Percentiles rank a stretch among this genome's conserved stretches.
Evolutionary conservation across 108 stramenopile species (phyloP).

Genomic region (Parmales sp.): DNA sequence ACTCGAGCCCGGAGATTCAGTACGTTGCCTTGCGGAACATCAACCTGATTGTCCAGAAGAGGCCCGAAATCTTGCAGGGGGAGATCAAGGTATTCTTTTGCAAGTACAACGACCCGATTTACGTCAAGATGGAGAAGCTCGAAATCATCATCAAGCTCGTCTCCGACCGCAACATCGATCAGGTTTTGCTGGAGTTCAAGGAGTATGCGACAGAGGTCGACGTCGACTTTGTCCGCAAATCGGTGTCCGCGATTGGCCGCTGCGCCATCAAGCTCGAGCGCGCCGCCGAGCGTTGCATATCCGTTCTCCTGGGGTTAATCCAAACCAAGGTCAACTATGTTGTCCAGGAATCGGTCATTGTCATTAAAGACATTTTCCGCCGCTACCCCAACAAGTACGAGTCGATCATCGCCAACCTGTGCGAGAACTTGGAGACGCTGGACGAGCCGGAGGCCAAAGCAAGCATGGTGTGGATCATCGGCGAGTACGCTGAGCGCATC

Average conservation of each 20-base stretch:
- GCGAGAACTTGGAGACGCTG: conserved; percentile 94
- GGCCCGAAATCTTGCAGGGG: conserved; percentile 84
- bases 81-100: conserved; percentile 99
- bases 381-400: conserved; percentile 99
- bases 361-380: conserved; percentile 99
- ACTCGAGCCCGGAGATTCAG: conserved; percentile 96
- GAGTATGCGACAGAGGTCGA: conserved; percentile 98
- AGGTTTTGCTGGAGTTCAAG: conserved; percentile 93
- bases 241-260: conserved; percentile 95
- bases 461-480: conserved; percentile 98
- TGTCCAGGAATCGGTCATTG: conserved; percentile 96
- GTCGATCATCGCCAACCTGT: conserved; percentile 91
- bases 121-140: conserved; percentile 99
- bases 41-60: conserved; percentile 96
- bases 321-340: conserved; percentile 99
- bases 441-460: conserved; percentile 99
- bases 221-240: conserved; percentile 94
- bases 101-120: conserved; percentile 99
- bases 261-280: conserved; percentile 97
- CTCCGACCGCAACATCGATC: conserved; percentile 90
- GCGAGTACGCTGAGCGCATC: conserved; percentile 99
- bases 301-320: conserved; percentile 93
- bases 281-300: conserved; percentile 96
- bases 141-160: conserved; percentile 98
- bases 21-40: conserved; percentile 98